Conservation (phyloP, 768 basidiomycete species). For the Tricholoma terreum region DNA sequence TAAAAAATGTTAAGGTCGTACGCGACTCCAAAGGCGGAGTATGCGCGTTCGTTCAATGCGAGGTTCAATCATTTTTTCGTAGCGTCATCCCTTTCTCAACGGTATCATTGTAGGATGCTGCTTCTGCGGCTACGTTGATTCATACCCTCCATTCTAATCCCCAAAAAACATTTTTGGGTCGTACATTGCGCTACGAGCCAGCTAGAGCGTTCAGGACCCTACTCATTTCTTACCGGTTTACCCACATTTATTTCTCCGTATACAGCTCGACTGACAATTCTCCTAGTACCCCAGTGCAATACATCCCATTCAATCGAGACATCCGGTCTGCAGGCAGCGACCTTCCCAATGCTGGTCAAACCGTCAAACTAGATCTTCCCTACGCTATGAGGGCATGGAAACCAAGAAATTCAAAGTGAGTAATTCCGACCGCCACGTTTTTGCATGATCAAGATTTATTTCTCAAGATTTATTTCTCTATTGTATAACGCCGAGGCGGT, state of each 20-base stretch:
- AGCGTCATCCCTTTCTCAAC: conserved; percentile 5
- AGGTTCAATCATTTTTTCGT: conserved; percentile 42
- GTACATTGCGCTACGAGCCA: conserved; percentile 71
- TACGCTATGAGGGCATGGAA: conserved; percentile 61
- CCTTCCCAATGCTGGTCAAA: conserved; percentile 21
- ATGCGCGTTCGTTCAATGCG: conserved; percentile 85
- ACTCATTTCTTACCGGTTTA: conserved; percentile 71
- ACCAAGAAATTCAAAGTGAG: conserved; percentile 50
- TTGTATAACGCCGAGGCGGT: conserved; percentile 57
- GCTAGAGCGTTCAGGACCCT: conserved; percentile 75
- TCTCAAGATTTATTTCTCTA: conserved; percentile 38
- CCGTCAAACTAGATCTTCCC: conserved; percentile 48
- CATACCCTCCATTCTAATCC: conserved; percentile 51
- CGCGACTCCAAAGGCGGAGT: conserved; percentile 74
- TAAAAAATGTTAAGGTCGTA: conserved; percentile 69
- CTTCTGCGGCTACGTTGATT: conserved; percentile 57
- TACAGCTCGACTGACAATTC: conserved; percentile 1
- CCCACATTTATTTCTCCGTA: background rate
- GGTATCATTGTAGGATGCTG: conserved; percentile 45
- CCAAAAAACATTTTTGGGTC: conserved; percentile 67
- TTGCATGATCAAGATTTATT: background rate
- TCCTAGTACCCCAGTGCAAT: conserved; percentile 38
- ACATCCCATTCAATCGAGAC: conserved; percentile 21
- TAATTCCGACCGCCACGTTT: background rate
- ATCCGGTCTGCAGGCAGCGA: conserved; percentile 9